phyloP scores from a whole-genome alignment of 1,284 basidiomycete species.

The Porodaedalea pini region DNA sequence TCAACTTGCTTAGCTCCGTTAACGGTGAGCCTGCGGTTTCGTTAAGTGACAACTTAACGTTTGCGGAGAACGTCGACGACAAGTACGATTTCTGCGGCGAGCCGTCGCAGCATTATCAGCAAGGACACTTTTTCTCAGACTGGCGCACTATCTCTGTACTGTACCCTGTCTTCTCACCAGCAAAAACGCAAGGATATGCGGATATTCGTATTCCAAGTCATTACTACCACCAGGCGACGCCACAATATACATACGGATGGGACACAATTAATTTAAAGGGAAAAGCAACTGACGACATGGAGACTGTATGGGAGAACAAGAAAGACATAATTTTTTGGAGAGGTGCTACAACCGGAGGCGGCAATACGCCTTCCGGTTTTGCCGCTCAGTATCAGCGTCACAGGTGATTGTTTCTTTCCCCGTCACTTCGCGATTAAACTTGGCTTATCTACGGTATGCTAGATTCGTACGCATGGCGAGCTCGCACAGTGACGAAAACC shows the following conservation, averaged over 20 bases:
- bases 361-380: conserved; percentile 83
- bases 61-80: conserved; percentile 55
- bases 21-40: conserved; percentile 18
- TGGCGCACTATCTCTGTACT: conserved; percentile 83
- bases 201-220: conserved; percentile 93
- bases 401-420: conserved; percentile 44
- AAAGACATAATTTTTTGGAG: conserved; percentile 76
- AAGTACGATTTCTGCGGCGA: conserved; percentile 74
- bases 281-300: conserved; percentile 75
- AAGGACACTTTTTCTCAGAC: conserved; percentile 95
- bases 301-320: conserved; percentile 80
- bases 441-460: not conserved
- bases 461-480: conserved; percentile 81
- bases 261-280: conserved; percentile 69
- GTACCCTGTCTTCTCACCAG: conserved; percentile 89
- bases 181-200: conserved; percentile 76
- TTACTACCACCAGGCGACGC: conserved; percentile 85
- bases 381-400: conserved; percentile 85
- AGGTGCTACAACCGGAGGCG: conserved; percentile 90
- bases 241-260: conserved; percentile 87
- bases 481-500: conserved; percentile 50
- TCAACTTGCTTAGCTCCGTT: conserved; percentile 23
- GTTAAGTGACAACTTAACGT: conserved; percentile 57
- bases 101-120: conserved; percentile 80
- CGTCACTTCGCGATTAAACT: not conserved